These are phyloP conservation scores for Sporothrix brasiliensis DNA, from an alignment of 2,329 filamentous ascomycete species.

Conservation along the genomic window DNA sequence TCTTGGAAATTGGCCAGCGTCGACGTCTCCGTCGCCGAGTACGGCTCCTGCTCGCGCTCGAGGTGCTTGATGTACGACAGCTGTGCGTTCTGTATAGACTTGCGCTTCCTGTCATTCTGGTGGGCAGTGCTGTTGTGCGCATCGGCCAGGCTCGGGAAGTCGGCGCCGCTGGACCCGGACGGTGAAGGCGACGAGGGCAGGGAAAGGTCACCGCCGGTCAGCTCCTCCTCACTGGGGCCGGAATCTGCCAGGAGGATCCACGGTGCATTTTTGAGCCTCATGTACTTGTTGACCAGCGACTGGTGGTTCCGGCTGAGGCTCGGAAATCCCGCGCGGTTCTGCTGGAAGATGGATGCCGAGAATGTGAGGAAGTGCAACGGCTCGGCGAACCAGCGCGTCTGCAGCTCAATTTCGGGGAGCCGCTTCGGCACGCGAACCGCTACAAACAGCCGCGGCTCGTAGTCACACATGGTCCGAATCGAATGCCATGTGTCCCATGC, in stretches of 20 bases:
- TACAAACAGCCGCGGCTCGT: constrained; percentile 77
- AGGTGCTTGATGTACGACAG: constrained; percentile 82
- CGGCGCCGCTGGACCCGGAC: constrained; percentile 38
- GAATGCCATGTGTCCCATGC: constrained; percentile 94
- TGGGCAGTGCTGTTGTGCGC: constrained; percentile 49
- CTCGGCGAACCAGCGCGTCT: constrained; percentile 70
- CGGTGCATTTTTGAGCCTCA: constrained; percentile 64
- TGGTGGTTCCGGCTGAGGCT: constrained; percentile 65
- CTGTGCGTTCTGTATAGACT: constrained; percentile 50
- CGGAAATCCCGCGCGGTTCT: constrained; percentile 63
- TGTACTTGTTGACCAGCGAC: constrained; percentile 62
- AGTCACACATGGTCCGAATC: constrained; percentile 82
- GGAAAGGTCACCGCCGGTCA: constrained; percentile 40
- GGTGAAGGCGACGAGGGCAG: not conserved
- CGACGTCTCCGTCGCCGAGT: constrained; percentile 54
- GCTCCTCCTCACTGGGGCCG: constrained; percentile 50
- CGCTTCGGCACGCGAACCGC: constrained; percentile 61
- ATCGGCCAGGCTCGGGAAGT: constrained; percentile 73
- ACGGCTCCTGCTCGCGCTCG: constrained; percentile 75
- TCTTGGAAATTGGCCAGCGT: constrained; percentile 73
- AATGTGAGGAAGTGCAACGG: constrained; percentile 66
- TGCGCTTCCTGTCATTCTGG: constrained; percentile 49
- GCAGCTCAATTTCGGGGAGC: constrained; percentile 62
- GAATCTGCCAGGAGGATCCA: constrained; percentile 67
- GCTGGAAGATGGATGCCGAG: constrained; percentile 57